Evolutionary conservation across 805 yeast genomes (phyloP).

Genomic region (Cyberlindnera maclurae): DNA sequence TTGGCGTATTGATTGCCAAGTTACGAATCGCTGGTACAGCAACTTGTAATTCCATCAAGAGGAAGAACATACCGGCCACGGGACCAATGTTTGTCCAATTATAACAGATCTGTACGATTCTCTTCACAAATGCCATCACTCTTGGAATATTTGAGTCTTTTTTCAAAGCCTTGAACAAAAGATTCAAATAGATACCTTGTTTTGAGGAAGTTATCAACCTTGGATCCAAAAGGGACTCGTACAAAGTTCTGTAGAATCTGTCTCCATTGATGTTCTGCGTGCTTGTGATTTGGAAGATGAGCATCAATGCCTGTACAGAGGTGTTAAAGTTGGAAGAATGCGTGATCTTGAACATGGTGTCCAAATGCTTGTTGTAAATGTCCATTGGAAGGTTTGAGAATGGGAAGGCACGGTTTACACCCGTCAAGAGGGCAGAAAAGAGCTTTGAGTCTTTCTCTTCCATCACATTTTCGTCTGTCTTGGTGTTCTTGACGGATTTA

Average conservation of each 20-base stretch:
- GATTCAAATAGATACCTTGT: conserved; percentile 84
- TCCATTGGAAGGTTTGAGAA: conserved; percentile 71
- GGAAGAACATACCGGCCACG: conserved; percentile 71
- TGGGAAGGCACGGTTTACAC: conserved; percentile 94
- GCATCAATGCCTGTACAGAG: conserved; percentile 82
- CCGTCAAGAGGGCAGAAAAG: conserved; percentile 87
- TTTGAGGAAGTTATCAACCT: conserved; percentile 82
- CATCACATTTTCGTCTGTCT: conserved; percentile 52
- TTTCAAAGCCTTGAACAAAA: conserved; percentile 77
- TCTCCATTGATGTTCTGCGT: conserved; percentile 51
- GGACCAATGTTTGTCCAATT: conserved; percentile 89
- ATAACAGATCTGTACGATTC: conserved; percentile 77
- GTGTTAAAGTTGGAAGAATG: conserved; percentile 94
- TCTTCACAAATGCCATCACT: conserved; percentile 82
- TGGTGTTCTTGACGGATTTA: conserved; percentile 59
- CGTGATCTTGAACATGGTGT: conserved; percentile 81
- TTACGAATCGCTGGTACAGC: conserved; percentile 60
- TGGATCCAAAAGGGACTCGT: conserved; percentile 82
- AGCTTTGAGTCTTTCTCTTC: conserved; percentile 81
- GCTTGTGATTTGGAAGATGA: conserved; percentile 72
- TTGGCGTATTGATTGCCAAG: conserved; percentile 47
- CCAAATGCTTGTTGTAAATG: conserved; percentile 67
- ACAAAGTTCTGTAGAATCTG: conserved; percentile 80
- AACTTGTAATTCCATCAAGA: conserved; percentile 63
- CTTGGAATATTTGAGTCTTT: conserved; percentile 55